These are phyloP conservation scores for Phaeosphaeriaceae sp. DNA, from an alignment of 2,329 filamentous ascomycete genomes.

Conservation along the genomic window DNA sequence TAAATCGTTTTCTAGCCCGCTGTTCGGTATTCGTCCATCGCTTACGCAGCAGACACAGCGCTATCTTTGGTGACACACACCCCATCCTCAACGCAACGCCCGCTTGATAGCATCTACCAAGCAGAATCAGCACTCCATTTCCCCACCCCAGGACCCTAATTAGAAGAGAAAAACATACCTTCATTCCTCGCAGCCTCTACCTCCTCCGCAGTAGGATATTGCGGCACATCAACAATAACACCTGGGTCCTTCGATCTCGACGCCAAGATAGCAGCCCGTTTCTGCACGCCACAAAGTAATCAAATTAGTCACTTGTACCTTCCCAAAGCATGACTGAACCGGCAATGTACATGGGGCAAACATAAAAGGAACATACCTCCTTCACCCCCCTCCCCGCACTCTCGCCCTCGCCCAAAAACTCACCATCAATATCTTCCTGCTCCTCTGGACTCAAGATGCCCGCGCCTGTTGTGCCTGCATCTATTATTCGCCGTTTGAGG, in stretches of 20 bases:
- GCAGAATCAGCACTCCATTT: no score
- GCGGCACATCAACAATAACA: slow-evolving; percentile 54
- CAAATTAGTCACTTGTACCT: background rate
- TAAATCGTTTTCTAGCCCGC: no score
- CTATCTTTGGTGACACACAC: no score
- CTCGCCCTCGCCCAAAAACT: slow-evolving; percentile 35
- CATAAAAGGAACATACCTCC: slow-evolving; percentile 27
- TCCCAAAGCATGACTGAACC: no score
- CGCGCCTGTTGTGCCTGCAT: background rate
- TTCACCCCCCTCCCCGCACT: slow-evolving; percentile 21
- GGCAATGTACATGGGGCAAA: no score
- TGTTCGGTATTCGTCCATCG: no score
- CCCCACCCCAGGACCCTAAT: no score
- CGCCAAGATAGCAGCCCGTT: slow-evolving; percentile 46
- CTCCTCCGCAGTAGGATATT: slow-evolving; percentile 53
- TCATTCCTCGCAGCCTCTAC: slow-evolving; percentile 45
- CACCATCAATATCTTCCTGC: slow-evolving; percentile 35
- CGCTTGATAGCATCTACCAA: no score
- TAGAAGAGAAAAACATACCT: slow-evolving; percentile 6
- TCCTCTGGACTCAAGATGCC: slow-evolving; percentile 29
- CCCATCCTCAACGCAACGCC: no score
- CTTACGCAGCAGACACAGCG: no score
- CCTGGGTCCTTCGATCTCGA: slow-evolving; percentile 50
- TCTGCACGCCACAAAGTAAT: slow-evolving; percentile 27
- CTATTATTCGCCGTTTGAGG: slow-evolving; percentile 24